Evolutionary conservation across 129 eudicot genomes (phyloP), one percentile per base, ranked within the genome.

Genomic region (Centaurea solstitialis): DNA sequence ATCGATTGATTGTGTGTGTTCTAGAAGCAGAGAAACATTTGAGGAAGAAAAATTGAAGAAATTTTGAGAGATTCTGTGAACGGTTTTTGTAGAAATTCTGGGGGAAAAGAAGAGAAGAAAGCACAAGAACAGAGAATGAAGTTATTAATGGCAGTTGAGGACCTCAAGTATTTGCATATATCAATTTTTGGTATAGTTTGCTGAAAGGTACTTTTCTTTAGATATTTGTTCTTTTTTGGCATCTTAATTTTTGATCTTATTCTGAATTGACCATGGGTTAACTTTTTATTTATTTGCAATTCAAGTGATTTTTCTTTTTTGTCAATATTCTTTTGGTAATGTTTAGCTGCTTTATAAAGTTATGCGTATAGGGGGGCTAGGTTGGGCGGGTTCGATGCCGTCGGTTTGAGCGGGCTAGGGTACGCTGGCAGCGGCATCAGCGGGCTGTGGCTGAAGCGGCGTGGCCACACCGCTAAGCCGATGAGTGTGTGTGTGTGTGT

Each of bases 41-140:
- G 45, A 33, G 26, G 24, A 21, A 39, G 24, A n/a, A 13, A 28
- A 6, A 22, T 65, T 76, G 30, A n/a, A 6, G 53, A 20, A n/a
- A 43, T 70, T n/a, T 30, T 21, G 18, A 22, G 75, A 18, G 37
- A 53, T 59, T 26, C 50, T 50, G 39, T 67, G 73, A 76, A 70
- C 77, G 57, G 77, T 82, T 82, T 82, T 82, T 61, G 30, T 76
- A 70, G 78, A 13, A 40, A 17, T 76, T 59, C 38, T 73, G 73
- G 81, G 64, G 77, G 73, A 62, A 43, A 3, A 13, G n/a, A n/a
- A n/a, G n/a, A n/a, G n/a, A n/a, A n/a, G n/a, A n/a, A n/a, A n/a
- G n/a, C n/a, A n/a, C n/a, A n/a, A n/a, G n/a, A n/a, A n/a, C n/a
- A 79, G 71, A 69, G 78, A 68, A 70, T 40, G 43, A 62, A 28